Evolutionary conservation across 345 rosid species (phyloP).

Genomic region (Rhodamnia rubescens): DNA sequence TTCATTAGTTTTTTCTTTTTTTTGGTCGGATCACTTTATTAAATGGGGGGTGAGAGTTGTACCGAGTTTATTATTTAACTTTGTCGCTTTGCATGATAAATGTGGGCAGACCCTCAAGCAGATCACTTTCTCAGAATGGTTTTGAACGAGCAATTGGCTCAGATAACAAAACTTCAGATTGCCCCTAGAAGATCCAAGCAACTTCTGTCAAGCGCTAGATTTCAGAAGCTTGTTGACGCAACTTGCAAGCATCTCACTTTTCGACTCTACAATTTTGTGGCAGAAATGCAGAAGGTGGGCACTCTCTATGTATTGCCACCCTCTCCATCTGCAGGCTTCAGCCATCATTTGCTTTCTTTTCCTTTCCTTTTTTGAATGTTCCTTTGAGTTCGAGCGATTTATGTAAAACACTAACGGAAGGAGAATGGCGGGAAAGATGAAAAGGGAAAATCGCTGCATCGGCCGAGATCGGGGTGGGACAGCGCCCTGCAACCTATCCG

Average conservation of each 20-base stretch:
- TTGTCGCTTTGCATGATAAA: not conserved
- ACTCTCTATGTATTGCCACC: not conserved
- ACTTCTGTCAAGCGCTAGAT: conserved; percentile 43
- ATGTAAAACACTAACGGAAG: conserved; percentile 19
- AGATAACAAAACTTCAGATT: conserved; percentile 55
- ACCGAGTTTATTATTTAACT: not conserved
- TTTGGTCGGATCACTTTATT: not conserved
- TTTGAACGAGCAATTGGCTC: conserved; percentile 73
- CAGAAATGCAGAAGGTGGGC: conserved; percentile 53
- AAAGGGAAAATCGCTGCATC: conserved; percentile 80
- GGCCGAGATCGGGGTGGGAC: too few relatives aligned
- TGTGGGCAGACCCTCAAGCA: conserved; percentile 55
- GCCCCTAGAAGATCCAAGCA: conserved; percentile 78
- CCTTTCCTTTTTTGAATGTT: not conserved
- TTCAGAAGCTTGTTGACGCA: conserved; percentile 67
- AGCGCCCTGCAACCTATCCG: too few relatives aligned
- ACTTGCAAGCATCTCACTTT: conserved; percentile 67
- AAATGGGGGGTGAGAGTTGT: not conserved
- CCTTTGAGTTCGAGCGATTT: not conserved
- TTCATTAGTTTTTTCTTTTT: too few relatives aligned
- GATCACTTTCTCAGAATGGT: conserved; percentile 48
- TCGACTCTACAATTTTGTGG: conserved; percentile 63
- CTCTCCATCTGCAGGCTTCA: not conserved
- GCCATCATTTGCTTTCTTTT: not conserved
- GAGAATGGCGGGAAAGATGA: conserved; percentile 61